phyloP scores from a whole-genome alignment of 768 basidiomycete genomes.

The Hortiboletus campestris region DNA sequence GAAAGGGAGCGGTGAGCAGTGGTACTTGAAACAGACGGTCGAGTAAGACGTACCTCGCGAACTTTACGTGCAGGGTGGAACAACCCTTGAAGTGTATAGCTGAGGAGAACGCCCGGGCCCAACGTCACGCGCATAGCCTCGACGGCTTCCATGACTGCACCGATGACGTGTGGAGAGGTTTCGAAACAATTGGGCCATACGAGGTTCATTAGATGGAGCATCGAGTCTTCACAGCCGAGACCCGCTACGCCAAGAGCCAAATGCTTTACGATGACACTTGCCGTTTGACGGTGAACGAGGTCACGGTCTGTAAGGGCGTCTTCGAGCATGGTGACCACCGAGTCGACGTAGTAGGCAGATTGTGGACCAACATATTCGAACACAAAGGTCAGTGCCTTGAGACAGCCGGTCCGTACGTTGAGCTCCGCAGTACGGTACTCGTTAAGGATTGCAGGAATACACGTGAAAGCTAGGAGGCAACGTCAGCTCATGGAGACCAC shows the following conservation, averaged over 20 bases:
- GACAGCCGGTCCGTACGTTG: conserved; percentile 97
- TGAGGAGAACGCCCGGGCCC: conserved; percentile 88
- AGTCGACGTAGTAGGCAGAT: conserved; percentile 95
- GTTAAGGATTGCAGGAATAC: conserved; percentile 97
- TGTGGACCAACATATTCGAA: conserved; percentile 99
- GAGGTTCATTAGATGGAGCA: conserved; percentile 96
- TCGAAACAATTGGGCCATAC: conserved; percentile 99
- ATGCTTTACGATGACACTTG: conserved; percentile 98
- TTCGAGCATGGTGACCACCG: conserved; percentile 96
- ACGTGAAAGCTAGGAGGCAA: conserved; percentile 75
- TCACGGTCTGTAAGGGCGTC: conserved; percentile 98
- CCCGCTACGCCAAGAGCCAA: conserved; percentile 95
- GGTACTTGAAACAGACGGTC: background rate
- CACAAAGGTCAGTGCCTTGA: conserved; percentile 97
- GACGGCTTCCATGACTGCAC: conserved; percentile 96
- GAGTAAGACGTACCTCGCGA: conserved; percentile 66
- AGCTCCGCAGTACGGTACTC: conserved; percentile 98
- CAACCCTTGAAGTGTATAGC: conserved; percentile 90
- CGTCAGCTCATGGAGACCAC: conserved; percentile 2
- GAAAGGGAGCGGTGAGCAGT: conserved; percentile 3
- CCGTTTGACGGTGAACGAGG: conserved; percentile 96
- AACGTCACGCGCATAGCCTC: conserved; percentile 97
- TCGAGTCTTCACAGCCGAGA: conserved; percentile 95
- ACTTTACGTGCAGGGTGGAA: conserved; percentile 98
- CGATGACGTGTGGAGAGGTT: conserved; percentile 97